Conservation (phyloP, 768 basidiomycete genomes). For the Hemileccinum impolitum region DNA sequence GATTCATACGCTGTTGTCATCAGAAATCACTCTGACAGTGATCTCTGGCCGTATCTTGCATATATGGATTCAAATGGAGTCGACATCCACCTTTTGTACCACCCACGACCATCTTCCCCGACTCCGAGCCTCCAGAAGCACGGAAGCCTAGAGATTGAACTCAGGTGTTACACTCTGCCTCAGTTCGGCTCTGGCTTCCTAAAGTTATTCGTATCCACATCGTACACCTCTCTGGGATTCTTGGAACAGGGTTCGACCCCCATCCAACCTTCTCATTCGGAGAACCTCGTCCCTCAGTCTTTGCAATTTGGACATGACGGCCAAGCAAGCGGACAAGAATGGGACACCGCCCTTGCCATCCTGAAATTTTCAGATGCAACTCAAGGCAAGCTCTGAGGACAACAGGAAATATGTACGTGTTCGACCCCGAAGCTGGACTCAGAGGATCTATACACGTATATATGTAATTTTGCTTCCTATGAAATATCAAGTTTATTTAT, state of each 20-base stretch:
- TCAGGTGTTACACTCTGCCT: constrained; percentile 41
- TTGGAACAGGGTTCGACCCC: constrained; percentile 43
- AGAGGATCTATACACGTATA: neutral
- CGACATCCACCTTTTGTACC: constrained; percentile 53
- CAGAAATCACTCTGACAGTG: constrained; percentile 46
- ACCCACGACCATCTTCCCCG: constrained; percentile 38
- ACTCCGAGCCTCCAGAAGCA: constrained; percentile 45
- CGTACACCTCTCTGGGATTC: constrained; percentile 44
- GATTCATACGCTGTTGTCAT: constrained; percentile 48
- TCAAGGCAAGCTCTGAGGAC: neutral
- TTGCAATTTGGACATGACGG: constrained; percentile 7
- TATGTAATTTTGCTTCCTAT: neutral
- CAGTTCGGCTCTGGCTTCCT: constrained; percentile 48
- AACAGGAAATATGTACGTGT: neutral
- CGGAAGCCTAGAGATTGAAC: constrained; percentile 37
- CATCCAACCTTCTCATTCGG: constrained; percentile 15
- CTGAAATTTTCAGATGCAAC: constrained; percentile 18
- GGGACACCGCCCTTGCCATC: constrained; percentile 29
- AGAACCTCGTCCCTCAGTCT: constrained; percentile 1
- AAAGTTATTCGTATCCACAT: constrained; percentile 56
- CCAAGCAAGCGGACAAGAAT: constrained; percentile 30
- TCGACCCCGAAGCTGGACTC: constrained; percentile 13
- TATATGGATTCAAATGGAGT: constrained; percentile 60
- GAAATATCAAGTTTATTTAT: too few relatives aligned
- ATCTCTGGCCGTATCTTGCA: constrained; percentile 62